These are phyloP conservation scores for Pterula multifida DNA, from an alignment of 1,284 basidiomycete genomes.

Conservation along the genomic window DNA sequence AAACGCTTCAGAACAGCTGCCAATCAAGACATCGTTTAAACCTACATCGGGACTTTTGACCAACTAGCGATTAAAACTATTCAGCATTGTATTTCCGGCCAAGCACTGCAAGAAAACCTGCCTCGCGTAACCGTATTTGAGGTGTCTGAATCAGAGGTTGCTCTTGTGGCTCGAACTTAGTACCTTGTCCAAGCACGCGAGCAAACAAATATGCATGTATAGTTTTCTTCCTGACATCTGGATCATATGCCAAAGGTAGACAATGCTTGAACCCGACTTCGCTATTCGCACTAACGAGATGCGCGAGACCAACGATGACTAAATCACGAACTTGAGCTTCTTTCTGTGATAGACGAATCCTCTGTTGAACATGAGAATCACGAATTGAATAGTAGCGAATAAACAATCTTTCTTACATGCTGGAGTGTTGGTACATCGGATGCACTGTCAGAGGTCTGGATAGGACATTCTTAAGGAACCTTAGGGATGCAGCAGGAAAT, in stretches of 20 bases:
- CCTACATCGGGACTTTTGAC: slow-evolving; percentile 65
- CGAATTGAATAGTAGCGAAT: not conserved
- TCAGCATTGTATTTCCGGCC: slow-evolving; percentile 2
- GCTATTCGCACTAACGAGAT: slow-evolving; percentile 77
- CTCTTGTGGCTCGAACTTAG: slow-evolving; percentile 54
- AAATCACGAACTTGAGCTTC: slow-evolving; percentile 57
- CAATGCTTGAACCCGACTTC: slow-evolving; percentile 87
- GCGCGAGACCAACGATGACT: slow-evolving; percentile 67
- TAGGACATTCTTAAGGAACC: not conserved
- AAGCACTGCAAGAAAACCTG: slow-evolving; percentile 20
- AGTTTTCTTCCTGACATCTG: slow-evolving; percentile 59
- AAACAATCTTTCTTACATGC: slow-evolving; percentile 25
- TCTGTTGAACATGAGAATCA: slow-evolving; percentile 21
- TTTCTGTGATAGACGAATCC: slow-evolving; percentile 33
- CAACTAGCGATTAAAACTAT: slow-evolving; percentile 29
- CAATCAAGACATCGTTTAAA: slow-evolving; percentile 3
- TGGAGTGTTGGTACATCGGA: slow-evolving; percentile 42
- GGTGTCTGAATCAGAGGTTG: slow-evolving; percentile 37
- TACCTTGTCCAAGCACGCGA: slow-evolving; percentile 72
- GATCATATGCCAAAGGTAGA: slow-evolving; percentile 69
- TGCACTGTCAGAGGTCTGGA: slow-evolving; percentile 33
- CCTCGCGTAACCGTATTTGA: slow-evolving; percentile 56
- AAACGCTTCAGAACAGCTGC: slow-evolving; percentile 6
- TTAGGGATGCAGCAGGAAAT: not conserved
- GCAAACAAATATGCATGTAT: slow-evolving; percentile 88